phyloP scores from a whole-genome alignment of 306 rosid genomes.

The Comarum palustre region DNA sequence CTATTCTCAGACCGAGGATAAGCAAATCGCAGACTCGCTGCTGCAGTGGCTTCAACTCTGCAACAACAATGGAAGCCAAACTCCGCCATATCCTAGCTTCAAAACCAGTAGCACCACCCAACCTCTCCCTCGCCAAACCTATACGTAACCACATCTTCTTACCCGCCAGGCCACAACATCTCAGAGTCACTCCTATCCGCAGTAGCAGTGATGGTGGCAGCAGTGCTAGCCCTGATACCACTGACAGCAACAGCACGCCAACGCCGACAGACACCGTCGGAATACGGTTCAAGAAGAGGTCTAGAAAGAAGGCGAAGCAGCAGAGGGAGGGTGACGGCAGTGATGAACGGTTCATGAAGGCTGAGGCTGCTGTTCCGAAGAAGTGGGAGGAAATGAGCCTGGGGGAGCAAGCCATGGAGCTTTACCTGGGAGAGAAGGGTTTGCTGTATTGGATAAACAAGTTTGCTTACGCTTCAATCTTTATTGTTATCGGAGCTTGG shows the following conservation, averaged over 20 bases:
- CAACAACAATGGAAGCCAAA: conserved; percentile 43
- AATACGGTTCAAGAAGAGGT: conserved; percentile 57
- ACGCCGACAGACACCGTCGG: conserved; percentile 40
- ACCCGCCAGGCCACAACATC: conserved; percentile 15
- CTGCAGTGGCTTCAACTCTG: not conserved
- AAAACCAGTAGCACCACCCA: conserved; percentile 40
- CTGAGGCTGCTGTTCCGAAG: conserved; percentile 41
- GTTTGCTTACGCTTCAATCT: conserved; percentile 91
- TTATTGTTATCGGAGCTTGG: conserved; percentile 84
- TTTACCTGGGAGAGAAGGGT: conserved; percentile 86
- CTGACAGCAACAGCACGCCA: conserved; percentile 17
- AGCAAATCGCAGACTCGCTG: too few species aligned
- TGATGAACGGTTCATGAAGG: conserved; percentile 27
- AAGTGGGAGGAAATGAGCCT: conserved; percentile 92
- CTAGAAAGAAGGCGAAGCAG: conserved; percentile 46
- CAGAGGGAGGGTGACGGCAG: conserved; percentile 29
- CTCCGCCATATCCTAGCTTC: conserved; percentile 40
- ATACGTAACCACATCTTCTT: conserved; percentile 21
- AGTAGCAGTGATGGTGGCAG: conserved; percentile 23
- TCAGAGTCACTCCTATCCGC: conserved; percentile 34
- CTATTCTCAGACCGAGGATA: not conserved
- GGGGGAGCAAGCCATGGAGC: conserved; percentile 64
- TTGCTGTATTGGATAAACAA: conserved; percentile 80
- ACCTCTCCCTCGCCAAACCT: conserved; percentile 32
- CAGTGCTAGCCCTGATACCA: conserved; percentile 1